Conservation (phyloP, 352 stramenopile genomes). For the Globisporangium megalacanthum region DNA sequence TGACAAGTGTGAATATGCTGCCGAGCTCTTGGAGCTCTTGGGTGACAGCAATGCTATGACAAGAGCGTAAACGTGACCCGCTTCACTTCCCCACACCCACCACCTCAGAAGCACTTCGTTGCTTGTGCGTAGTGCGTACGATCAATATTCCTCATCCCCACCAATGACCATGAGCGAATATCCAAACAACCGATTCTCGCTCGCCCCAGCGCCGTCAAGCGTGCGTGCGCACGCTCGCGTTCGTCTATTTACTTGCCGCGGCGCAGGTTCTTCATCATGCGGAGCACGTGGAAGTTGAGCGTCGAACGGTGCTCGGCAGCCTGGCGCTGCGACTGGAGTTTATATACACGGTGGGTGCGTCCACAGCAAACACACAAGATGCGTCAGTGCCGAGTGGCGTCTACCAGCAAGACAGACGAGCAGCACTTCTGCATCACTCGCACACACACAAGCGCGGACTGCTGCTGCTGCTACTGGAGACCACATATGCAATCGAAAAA, state of each 20-base stretch:
- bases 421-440: not conserved
- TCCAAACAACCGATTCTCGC: not conserved
- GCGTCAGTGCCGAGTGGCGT: not conserved
- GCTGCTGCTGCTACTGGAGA: too few relatives aligned
- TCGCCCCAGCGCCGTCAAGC: not conserved
- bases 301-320: conserved; percentile 73
- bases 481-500: not conserved
- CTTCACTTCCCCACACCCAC: too few relatives aligned
- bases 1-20: too few relatives aligned
- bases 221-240: not conserved
- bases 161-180: not conserved
- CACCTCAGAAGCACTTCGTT: too few relatives aligned
- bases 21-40: too few relatives aligned
- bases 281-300: conserved; percentile 86
- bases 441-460: not conserved
- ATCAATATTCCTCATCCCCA: conserved; percentile 1
- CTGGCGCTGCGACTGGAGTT: conserved; percentile 41
- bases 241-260: conserved; percentile 19
- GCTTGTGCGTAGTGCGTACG: too few relatives aligned
- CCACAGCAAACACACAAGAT: not conserved
- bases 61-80: too few relatives aligned
- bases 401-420: not conserved
- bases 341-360: not conserved
- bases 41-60: too few relatives aligned
- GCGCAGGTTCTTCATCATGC: conserved; percentile 78